Percentiles rank a stretch among this genome's conserved stretches.
Evolutionary conservation across 2,329 filamentous ascomycete species (phyloP).

Genomic region (Diaporthe sp.): DNA sequence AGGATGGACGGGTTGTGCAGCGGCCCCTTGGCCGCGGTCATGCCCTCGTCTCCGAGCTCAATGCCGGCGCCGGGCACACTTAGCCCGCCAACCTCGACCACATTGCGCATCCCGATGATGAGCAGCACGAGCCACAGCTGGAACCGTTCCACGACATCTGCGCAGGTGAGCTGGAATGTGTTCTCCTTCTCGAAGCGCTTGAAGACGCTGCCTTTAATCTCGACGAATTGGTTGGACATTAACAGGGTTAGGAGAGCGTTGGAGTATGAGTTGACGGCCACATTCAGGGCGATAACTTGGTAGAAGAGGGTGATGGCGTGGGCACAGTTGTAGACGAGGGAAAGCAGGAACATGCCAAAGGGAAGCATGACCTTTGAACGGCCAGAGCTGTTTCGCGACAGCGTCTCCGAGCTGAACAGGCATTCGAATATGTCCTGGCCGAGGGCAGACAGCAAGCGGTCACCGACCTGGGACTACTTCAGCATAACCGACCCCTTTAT

Average conservation of each 20-base stretch:
- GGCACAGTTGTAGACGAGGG: constrained; percentile 87
- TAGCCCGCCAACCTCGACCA: constrained; percentile 93
- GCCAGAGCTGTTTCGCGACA: constrained; percentile 88
- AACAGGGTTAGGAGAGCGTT: constrained; percentile 93
- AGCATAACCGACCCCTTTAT: background rate
- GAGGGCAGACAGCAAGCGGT: constrained; percentile 89
- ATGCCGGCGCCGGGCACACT: constrained; percentile 70
- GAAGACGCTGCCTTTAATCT: constrained; percentile 98
- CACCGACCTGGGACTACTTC: constrained; percentile 70
- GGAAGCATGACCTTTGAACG: constrained; percentile 92
- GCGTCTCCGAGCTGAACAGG: constrained; percentile 90
- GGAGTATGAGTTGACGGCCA: constrained; percentile 98
- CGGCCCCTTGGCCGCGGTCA: constrained; percentile 68
- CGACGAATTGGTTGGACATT: constrained; percentile 97
- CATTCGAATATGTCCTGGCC: constrained; percentile 98
- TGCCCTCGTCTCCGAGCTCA: constrained; percentile 59
- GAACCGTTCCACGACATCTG: constrained; percentile 96
- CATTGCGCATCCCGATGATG: constrained; percentile 95
- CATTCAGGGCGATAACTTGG: constrained; percentile 97
- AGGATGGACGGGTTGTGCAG: constrained; percentile 80
- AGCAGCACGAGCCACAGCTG: constrained; percentile 97
- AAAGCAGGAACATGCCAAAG: constrained; percentile 90
- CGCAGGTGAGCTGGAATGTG: constrained; percentile 94
- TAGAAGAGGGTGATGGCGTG: constrained; percentile 94
- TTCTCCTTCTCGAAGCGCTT: constrained; percentile 99